A percentile compares a stretch with the other conserved stretches of the same genome.
phyloP scores from a whole-genome alignment of 768 basidiomycete genomes.

The Boletus rubescentipes region DNA sequence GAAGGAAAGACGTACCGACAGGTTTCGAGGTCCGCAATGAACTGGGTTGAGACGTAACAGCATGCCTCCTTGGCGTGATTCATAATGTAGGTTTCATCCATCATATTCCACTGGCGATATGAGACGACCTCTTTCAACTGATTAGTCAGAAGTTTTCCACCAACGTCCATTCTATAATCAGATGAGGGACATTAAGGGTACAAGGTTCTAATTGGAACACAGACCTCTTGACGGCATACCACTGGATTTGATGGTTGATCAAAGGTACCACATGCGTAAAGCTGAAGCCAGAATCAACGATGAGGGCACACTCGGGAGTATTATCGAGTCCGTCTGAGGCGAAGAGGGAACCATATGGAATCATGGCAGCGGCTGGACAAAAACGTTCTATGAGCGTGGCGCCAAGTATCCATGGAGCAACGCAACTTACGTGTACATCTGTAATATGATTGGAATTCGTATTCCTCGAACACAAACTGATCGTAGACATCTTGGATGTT shows the following conservation, averaged over 20 bases:
- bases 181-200: constrained; percentile 15
- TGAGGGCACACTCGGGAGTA: constrained; percentile 73
- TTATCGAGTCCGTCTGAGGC: constrained; percentile 44
- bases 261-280: constrained; percentile 92
- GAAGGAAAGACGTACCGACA: constrained; percentile 62
- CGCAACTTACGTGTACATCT: constrained; percentile 72
- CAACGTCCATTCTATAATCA: constrained; percentile 83
- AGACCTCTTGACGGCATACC: constrained; percentile 82
- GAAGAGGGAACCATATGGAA: constrained; percentile 76
- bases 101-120: constrained; percentile 98
- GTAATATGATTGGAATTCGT: constrained; percentile 83
- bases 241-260: constrained; percentile 69
- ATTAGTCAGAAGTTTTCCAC: constrained; percentile 94
- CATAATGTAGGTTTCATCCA: constrained; percentile 94
- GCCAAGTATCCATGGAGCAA: constrained; percentile 19
- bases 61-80: constrained; percentile 90
- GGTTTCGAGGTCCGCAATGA: constrained; percentile 68
- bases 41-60: constrained; percentile 80
- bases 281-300: constrained; percentile 92
- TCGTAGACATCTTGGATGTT: constrained; percentile 92
- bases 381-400: constrained; percentile 19
- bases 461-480: constrained; percentile 95
- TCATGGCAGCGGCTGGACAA: constrained; percentile 69
- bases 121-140: constrained; percentile 92
- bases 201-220: constrained; percentile 14